Evolutionary conservation across 2,329 filamentous ascomycete genomes (phyloP).

Genomic region (Aureobasidium namibiae): DNA sequence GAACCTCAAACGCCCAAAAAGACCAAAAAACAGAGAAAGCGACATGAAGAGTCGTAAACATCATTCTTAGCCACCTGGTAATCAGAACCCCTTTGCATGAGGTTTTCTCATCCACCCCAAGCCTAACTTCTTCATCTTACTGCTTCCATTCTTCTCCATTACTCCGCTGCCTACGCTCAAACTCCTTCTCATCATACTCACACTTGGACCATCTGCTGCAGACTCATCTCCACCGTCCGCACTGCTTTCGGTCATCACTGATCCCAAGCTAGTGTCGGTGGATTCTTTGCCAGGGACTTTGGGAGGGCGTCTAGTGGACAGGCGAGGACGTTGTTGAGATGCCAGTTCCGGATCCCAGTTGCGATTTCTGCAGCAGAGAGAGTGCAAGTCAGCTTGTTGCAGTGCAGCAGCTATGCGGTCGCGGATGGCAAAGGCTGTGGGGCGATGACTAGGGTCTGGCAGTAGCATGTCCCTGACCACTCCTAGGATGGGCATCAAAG

Average conservation of each 20-base stretch:
- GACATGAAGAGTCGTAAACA: neutral
- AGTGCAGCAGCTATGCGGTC: conserved; percentile 18
- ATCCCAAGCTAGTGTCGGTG: neutral
- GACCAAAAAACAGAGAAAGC: neutral
- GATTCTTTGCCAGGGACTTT: neutral
- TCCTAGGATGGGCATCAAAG: conserved; percentile 18
- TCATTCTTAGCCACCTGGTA: neutral
- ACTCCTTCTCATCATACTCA: neutral
- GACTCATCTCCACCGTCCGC: neutral
- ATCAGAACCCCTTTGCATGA: neutral
- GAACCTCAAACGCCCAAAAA: neutral
- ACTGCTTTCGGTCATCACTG: neutral
- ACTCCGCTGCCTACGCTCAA: neutral
- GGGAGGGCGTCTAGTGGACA: neutral
- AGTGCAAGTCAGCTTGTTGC: neutral
- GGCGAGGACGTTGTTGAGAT: neutral
- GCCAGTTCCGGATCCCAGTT: neutral
- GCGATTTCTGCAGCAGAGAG: neutral
- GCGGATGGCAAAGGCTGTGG: conserved; percentile 33
- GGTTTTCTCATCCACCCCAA: conserved; percentile 10
- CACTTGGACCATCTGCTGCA: neutral
- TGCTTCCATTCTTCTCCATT: neutral
- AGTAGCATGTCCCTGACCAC: conserved; percentile 37
- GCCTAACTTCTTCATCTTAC: conserved; percentile 1
- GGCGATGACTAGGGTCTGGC: conserved; percentile 32